Conservation (phyloP, 805 yeast genomes). For the Candida hispaniensis region DNA sequence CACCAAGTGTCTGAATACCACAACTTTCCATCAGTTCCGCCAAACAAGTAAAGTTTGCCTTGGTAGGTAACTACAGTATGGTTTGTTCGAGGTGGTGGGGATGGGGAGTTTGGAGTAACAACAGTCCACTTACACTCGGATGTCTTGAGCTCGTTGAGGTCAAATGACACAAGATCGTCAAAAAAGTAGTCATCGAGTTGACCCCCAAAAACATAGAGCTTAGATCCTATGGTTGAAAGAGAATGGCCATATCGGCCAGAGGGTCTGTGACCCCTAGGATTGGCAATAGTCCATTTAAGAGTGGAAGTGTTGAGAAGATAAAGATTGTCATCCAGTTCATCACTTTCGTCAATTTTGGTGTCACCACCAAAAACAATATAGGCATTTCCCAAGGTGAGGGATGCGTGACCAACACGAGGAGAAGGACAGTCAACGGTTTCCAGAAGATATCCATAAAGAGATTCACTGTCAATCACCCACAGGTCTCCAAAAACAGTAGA, state of each 20-base stretch:
- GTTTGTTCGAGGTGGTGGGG: constrained; percentile 79
- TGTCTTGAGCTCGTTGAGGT: constrained; percentile 72
- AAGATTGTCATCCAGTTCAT: constrained; percentile 77
- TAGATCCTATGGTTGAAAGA: constrained; percentile 56
- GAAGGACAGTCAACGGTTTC: constrained; percentile 77
- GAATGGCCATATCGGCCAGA: constrained; percentile 93
- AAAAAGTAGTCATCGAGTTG: constrained; percentile 76
- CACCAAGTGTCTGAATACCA: constrained; percentile 70
- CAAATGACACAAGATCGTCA: constrained; percentile 78
- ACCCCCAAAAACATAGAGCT: constrained; percentile 84
- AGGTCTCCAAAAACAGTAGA: constrained; percentile 90
- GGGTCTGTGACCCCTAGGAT: constrained; percentile 66
- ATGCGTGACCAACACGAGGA: constrained; percentile 93
- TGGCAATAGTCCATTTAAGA: constrained; percentile 68
- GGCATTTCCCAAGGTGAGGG: constrained; percentile 87
- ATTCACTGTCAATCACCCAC: constrained; percentile 66
- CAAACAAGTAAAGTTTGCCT: constrained; percentile 74
- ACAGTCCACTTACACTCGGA: constrained; percentile 79
- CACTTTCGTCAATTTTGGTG: constrained; percentile 56
- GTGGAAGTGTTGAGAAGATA: constrained; percentile 77
- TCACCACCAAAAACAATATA: constrained; percentile 95
- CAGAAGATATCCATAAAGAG: constrained; percentile 42
- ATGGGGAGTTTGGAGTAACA: constrained; percentile 41
- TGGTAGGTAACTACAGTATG: constrained; percentile 80
- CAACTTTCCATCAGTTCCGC: constrained; percentile 74